phyloP scores from a whole-genome alignment of 2,329 filamentous ascomycete species.

The Verticillium albo-atrum region DNA sequence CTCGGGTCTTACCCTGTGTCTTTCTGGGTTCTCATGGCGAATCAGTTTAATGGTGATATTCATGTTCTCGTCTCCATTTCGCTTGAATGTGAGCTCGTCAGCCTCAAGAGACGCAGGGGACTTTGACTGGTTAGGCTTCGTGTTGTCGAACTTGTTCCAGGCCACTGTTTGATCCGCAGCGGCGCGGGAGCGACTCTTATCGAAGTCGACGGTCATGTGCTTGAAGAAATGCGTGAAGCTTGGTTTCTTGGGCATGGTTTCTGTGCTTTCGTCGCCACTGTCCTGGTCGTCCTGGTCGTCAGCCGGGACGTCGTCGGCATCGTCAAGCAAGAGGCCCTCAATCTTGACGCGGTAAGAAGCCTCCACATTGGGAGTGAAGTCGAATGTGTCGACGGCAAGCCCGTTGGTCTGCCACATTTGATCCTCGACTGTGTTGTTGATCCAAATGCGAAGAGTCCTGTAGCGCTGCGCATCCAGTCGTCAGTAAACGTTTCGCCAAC shows the following conservation, averaged over 20 bases:
- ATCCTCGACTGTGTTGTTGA: slow-evolving; percentile 90
- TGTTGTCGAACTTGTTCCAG: slow-evolving; percentile 70
- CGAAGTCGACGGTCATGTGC: slow-evolving; percentile 70
- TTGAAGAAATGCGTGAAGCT: slow-evolving; percentile 76
- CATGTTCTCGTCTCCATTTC: slow-evolving; percentile 85
- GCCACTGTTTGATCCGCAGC: slow-evolving; percentile 60
- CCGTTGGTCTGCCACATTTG: slow-evolving; percentile 83
- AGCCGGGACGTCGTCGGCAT: slow-evolving; percentile 40
- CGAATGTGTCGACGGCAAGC: slow-evolving; percentile 70
- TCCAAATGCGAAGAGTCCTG: slow-evolving; percentile 86
- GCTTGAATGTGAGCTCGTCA: slow-evolving; percentile 86
- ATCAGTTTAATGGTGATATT: slow-evolving; percentile 86
- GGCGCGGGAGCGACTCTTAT: slow-evolving; percentile 55
- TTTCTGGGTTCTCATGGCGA: slow-evolving; percentile 80
- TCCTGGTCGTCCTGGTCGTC: slow-evolving; percentile 5
- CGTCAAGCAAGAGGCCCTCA: slow-evolving; percentile 77
- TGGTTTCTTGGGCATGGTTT: slow-evolving; percentile 22
- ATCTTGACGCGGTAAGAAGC: slow-evolving; percentile 89
- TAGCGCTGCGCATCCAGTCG: slow-evolving; percentile 48
- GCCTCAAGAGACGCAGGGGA: slow-evolving; percentile 54
- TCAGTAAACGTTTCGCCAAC: too few species aligned
- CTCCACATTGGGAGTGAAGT: slow-evolving; percentile 72
- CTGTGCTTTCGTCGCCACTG: slow-evolving; percentile 14
- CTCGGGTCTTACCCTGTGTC: slow-evolving; percentile 73
- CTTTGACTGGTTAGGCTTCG: slow-evolving; percentile 32